A percentile compares a stretch with the other conserved stretches of the same genome.
Conservation (phyloP, 768 basidiomycete species). For the Termitomyces sp. region DNA sequence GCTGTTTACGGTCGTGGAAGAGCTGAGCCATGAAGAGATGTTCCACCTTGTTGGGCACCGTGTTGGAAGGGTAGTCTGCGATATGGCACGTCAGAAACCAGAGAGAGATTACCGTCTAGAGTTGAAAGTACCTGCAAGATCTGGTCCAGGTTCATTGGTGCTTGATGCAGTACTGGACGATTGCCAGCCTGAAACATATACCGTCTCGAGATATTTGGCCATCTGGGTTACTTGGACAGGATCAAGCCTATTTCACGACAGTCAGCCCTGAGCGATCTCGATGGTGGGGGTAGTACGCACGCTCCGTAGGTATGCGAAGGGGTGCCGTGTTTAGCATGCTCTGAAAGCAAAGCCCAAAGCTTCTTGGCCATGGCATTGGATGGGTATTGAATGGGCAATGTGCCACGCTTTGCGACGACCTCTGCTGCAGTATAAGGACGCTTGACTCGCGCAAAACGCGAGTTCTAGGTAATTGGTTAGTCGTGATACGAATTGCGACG, state of each 20-base stretch:
- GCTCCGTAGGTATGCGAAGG: conserved; percentile 97
- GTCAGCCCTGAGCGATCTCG: not conserved
- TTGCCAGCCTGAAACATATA: conserved; percentile 98
- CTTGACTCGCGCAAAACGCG: conserved; percentile 82
- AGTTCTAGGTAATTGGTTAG: conserved; percentile 45
- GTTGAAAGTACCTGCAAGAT: conserved; percentile 76
- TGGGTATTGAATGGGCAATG: conserved; percentile 80
- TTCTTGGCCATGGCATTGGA: conserved; percentile 86
- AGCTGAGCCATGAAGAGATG: conserved; percentile 97
- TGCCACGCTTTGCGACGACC: conserved; percentile 93
- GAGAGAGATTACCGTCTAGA: not conserved
- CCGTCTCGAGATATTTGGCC: conserved; percentile 97
- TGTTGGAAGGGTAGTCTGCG: conserved; percentile 95
- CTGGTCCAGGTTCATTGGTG: conserved; percentile 96
- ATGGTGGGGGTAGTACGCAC: conserved; percentile 56
- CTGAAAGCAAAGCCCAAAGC: conserved; percentile 68
- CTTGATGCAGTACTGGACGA: conserved; percentile 91
- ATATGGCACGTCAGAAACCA: not conserved
- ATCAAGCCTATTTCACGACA: conserved; percentile 65
- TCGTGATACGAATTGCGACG: conserved; percentile 6
- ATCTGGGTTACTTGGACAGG: conserved; percentile 98
- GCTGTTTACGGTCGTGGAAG: conserved; percentile 98
- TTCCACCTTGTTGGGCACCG: conserved; percentile 98
- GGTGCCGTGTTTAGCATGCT: conserved; percentile 74
- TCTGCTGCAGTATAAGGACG: conserved; percentile 92